Conservation (phyloP, 805 yeast genomes). For the Saccharomyces eubayanus region DNA sequence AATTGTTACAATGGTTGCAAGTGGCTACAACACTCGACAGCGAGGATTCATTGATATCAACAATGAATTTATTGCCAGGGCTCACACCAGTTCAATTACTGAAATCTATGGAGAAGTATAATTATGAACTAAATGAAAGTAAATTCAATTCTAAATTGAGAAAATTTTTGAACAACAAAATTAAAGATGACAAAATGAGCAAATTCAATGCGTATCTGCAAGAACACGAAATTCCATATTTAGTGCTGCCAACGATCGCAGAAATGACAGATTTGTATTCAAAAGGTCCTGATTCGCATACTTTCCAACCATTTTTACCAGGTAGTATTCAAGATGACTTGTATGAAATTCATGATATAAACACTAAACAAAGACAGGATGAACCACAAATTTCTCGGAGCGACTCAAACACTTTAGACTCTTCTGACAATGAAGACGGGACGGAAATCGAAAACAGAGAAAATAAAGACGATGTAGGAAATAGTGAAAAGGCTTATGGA, state of each 20-base stretch:
- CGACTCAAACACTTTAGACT: constrained; percentile 3
- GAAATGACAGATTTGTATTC: constrained; percentile 75
- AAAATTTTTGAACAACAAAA: constrained; percentile 23
- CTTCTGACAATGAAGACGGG: constrained; percentile 8
- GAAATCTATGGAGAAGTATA: constrained; percentile 64
- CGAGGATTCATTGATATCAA: constrained; percentile 51
- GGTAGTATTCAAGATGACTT: constrained; percentile 59
- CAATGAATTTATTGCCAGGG: constrained; percentile 43
- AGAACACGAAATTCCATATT: constrained; percentile 45
- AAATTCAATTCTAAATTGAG: constrained; percentile 50
- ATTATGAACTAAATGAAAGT: constrained; percentile 75
- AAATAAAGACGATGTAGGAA: constrained; percentile 8
- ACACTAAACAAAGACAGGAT: constrained; percentile 21
- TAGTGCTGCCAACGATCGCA: constrained; percentile 60
- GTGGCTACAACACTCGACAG: constrained; percentile 65
- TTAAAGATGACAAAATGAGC: constrained; percentile 11
- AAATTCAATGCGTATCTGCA: constrained; percentile 32
- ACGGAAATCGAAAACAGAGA: constrained; percentile 8
- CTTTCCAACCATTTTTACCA: constrained; percentile 68
- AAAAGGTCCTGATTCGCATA: constrained; percentile 39
- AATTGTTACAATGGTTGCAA: constrained; percentile 85
- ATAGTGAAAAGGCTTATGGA: constrained; percentile 8
- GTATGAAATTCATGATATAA: constrained; percentile 53
- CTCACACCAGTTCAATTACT: constrained; percentile 64
- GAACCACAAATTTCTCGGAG: constrained; percentile 9